A percentile compares a stretch with the other conserved stretches of the same genome.
Conservation (phyloP, 1,284 basidiomycete genomes). For the Kwoniella shivajii region DNA sequence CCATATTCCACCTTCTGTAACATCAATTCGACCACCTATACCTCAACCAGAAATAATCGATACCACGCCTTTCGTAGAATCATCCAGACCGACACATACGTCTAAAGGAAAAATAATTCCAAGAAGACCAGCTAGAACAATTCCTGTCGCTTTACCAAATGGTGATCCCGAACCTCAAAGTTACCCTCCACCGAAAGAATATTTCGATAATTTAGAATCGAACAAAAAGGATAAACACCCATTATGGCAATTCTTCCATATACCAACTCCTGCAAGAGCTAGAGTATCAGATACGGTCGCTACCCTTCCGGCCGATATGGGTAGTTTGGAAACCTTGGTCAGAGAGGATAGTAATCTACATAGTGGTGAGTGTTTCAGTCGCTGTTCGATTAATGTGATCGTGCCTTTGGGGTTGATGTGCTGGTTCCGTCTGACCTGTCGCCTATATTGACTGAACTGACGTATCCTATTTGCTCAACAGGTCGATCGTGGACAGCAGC, state of each 20-base stretch:
- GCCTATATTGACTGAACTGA: background rate
- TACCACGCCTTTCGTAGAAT: slow-evolving; percentile 3
- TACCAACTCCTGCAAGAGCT: slow-evolving; percentile 22
- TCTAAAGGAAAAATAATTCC: slow-evolving; percentile 43
- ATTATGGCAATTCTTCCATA: slow-evolving; percentile 53
- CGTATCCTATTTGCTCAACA: slow-evolving; percentile 51
- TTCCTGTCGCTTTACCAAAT: slow-evolving; percentile 37
- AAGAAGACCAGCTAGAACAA: slow-evolving; percentile 37
- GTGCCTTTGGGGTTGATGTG: background rate
- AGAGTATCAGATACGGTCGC: slow-evolving; percentile 13
- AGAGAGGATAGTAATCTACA: slow-evolving; percentile 30
- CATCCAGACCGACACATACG: slow-evolving; percentile 27
- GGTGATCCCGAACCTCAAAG: slow-evolving; percentile 43
- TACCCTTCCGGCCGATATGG: slow-evolving; percentile 26
- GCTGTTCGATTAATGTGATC: background rate
- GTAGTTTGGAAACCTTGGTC: slow-evolving; percentile 30
- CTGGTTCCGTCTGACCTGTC: background rate
- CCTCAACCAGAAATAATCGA: slow-evolving; percentile 4
- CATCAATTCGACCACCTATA: slow-evolving; percentile 1
- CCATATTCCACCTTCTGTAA: slow-evolving; percentile 11
- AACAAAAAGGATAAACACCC: slow-evolving; percentile 38
- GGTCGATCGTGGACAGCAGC: slow-evolving; percentile 82
- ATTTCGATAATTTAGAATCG: slow-evolving; percentile 28
- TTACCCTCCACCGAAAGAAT: slow-evolving; percentile 40
- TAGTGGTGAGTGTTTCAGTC: slow-evolving; percentile 35